Evolutionary conservation across 2,329 filamentous ascomycete genomes (phyloP).

Genomic region (Leptographium procerum): DNA sequence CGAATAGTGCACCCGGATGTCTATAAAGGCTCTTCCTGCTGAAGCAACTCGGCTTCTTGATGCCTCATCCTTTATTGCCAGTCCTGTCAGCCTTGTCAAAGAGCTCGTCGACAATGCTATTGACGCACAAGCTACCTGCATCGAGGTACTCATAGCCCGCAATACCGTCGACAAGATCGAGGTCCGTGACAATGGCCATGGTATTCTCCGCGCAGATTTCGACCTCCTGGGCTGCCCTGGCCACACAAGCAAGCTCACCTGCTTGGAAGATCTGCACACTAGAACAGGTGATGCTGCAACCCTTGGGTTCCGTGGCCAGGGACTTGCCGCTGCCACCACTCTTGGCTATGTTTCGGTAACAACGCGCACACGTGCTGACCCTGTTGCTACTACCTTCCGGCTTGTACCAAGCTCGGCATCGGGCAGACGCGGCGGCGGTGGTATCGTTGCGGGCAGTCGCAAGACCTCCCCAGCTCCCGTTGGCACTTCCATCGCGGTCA

Average conservation of each 20-base stretch:
- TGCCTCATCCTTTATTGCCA: slow-evolving; percentile 47
- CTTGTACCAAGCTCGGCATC: slow-evolving; percentile 18
- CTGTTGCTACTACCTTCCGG: slow-evolving; percentile 40
- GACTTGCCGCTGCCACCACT: slow-evolving; percentile 53
- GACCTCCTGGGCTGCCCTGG: slow-evolving; percentile 50
- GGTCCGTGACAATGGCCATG: slow-evolving; percentile 63
- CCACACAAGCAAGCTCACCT: slow-evolving; percentile 61
- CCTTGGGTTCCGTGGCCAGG: slow-evolving; percentile 68
- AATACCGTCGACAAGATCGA: slow-evolving; percentile 60
- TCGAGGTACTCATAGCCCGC: slow-evolving; percentile 52
- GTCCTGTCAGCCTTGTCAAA: slow-evolving; percentile 54
- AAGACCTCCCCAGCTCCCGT: slow-evolving; percentile 39
- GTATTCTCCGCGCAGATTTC: slow-evolving; percentile 53
- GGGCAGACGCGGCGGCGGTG: slow-evolving; percentile 25
- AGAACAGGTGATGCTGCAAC: slow-evolving; percentile 39
- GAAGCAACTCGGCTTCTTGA: slow-evolving; percentile 44
- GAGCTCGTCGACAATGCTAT: slow-evolving; percentile 70
- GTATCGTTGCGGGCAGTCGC: slow-evolving; percentile 20
- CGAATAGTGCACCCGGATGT: slow-evolving; percentile 22
- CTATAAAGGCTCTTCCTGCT: slow-evolving; percentile 37
- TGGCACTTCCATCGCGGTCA: slow-evolving; percentile 57
- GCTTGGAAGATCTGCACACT: slow-evolving; percentile 48
- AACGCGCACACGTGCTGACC: slow-evolving; percentile 51
- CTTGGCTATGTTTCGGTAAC: slow-evolving; percentile 49
- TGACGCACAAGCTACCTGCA: slow-evolving; percentile 55